Evolutionary conservation across 108 stramenopile genomes (phyloP).

Genomic region (Cyclotella atomus): DNA sequence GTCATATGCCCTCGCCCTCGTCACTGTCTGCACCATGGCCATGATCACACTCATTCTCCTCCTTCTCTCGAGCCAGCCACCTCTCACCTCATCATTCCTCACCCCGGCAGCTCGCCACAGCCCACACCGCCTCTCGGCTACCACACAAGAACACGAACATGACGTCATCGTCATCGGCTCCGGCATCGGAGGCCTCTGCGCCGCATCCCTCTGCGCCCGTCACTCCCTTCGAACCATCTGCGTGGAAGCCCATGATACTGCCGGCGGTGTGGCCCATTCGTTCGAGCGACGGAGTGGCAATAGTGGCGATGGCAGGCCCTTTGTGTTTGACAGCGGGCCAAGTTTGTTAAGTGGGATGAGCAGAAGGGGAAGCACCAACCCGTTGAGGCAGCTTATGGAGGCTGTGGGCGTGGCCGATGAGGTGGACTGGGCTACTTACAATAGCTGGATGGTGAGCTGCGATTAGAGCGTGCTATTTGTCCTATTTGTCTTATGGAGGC

Average conservation of each 20-base stretch:
- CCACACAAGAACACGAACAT: constrained; percentile 39
- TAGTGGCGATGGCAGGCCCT: constrained; percentile 22
- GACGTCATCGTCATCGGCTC: constrained; percentile 85
- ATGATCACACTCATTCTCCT: too few species aligned
- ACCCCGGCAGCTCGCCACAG: too few species aligned
- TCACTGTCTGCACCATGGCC: too few species aligned
- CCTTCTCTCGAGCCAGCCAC: neutral
- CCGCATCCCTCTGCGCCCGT: constrained; percentile 70
- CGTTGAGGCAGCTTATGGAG: constrained; percentile 86
- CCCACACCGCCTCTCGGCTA: neutral
- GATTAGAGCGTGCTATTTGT: too few species aligned
- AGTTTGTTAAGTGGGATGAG: constrained; percentile 67
- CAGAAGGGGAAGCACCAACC: constrained; percentile 70
- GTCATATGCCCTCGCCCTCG: too few species aligned
- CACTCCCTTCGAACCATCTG: constrained; percentile 82
- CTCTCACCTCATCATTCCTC: neutral
- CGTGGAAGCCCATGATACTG: constrained; percentile 84
- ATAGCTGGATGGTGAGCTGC: constrained; percentile 63
- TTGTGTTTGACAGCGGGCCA: constrained; percentile 74
- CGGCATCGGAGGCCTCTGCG: constrained; percentile 86
- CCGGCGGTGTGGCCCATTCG: constrained; percentile 86
- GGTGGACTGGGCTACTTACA: constrained; percentile 57
- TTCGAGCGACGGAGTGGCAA: constrained; percentile 75
- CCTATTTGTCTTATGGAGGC: constrained; percentile 10
- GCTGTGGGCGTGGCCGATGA: constrained; percentile 67